phyloP scores from a whole-genome alignment of 2,329 filamentous ascomycete genomes.

The Xylaria sp. region DNA sequence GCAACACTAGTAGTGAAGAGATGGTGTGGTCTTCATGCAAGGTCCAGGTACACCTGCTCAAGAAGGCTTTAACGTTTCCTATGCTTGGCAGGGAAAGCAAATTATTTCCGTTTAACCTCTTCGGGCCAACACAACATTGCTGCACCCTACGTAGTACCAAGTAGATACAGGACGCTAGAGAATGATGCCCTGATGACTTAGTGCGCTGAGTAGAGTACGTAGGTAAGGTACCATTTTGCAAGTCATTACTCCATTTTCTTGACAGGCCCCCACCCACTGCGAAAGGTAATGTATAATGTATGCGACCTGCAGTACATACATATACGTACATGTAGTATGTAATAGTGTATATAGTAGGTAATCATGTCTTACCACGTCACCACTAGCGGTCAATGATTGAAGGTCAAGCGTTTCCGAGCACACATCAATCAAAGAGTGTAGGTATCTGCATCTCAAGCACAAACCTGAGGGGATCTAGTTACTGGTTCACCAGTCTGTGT shows the following conservation, averaged over 20 bases:
- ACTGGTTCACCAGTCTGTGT: constrained; percentile 15
- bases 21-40: constrained; percentile 27
- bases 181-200: constrained; percentile 10
- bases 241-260: constrained; percentile 19
- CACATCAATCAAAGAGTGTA: constrained; percentile 13
- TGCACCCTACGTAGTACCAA: too few species aligned
- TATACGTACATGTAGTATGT: constrained; percentile 1
- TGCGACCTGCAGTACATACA: neutral
- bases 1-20: neutral
- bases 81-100: constrained; percentile 20
- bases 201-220: too few species aligned
- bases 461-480: constrained; percentile 9
- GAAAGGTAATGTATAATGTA: neutral
- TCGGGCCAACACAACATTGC: constrained; percentile 16
- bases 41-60: constrained; percentile 29
- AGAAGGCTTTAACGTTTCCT: constrained; percentile 15
- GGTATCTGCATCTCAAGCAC: constrained; percentile 10
- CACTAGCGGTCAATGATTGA: constrained; percentile 31
- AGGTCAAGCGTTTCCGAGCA: constrained; percentile 27
- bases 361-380: constrained; percentile 33
- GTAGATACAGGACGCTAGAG: constrained; percentile 1
- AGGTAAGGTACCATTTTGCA: neutral
- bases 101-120: constrained; percentile 17
- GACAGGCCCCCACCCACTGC: constrained; percentile 2
- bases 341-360: constrained; percentile 1